Conservation (phyloP, 495 filamentous ascomycete species). For the Daldinia vernicosa region DNA sequence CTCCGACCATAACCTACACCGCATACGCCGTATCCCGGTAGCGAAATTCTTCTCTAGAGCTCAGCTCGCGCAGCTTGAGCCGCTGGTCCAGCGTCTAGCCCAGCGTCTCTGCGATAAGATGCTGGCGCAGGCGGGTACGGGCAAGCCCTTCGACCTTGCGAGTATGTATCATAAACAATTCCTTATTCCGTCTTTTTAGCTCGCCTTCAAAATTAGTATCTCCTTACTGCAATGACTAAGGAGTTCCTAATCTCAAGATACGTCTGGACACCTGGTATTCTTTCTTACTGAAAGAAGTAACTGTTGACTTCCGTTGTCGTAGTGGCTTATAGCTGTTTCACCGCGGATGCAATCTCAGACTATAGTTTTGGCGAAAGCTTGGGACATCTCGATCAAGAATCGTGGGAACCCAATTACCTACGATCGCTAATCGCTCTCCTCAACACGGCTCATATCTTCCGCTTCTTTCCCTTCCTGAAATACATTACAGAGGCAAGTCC, state of each 20-base stretch:
- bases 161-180: background rate
- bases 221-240: background rate
- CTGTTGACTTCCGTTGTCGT: background rate
- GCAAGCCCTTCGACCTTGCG: constrained; percentile 12
- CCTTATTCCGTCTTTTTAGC: background rate
- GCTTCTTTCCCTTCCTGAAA: constrained; percentile 34
- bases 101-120: constrained; percentile 38
- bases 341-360: constrained; percentile 36
- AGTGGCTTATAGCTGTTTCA: constrained; percentile 37
- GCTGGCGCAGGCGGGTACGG: constrained; percentile 12
- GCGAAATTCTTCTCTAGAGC: constrained; percentile 54
- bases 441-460: constrained; percentile 3
- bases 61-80: constrained; percentile 44
- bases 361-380: constrained; percentile 41
- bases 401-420: constrained; percentile 36
- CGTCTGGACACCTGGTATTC: background rate
- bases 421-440: constrained; percentile 19
- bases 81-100: constrained; percentile 38
- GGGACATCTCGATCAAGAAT: constrained; percentile 29
- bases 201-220: background rate
- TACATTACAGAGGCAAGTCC: background rate
- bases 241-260: background rate
- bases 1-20: constrained; percentile 49
- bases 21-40: constrained; percentile 48
- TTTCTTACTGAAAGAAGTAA: background rate